Base-by-base conservation (phyloP, 257 asterid species). In the Mentha longifolia region DNA sequence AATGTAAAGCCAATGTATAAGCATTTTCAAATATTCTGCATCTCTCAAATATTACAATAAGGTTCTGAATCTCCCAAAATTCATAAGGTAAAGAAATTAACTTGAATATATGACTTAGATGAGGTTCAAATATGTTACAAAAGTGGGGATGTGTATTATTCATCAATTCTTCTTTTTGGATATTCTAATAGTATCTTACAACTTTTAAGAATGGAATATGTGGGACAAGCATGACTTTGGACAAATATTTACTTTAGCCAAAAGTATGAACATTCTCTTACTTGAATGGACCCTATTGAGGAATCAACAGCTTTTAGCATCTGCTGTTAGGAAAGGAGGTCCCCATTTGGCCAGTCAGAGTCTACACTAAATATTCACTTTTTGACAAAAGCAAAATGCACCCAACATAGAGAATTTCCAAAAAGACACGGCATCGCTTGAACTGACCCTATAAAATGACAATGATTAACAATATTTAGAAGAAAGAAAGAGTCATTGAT, bases 351-450 rank as follows among this genome's bases (percentile, higher is more conserved):
- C 67, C 59, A 57, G 45, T 60, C 70, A 66, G 71, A 71, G 49
- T 50, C 31, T 30, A 72, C 63, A 46, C 50, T 10, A 39, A 8
- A 61, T 65, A 65, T 70, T 62, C 20, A 70, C 56, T 41, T 71
- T 73, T 41, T 3, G 50, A 67, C 45, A 67, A 75, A 79, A 71
- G 78, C 37, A 70, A 70, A 60, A 61, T 49, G 68, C 55, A 65
- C 5, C 63, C 55, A 54, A 57, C 66, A 31, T 9, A 6, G 68
- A 59, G 55, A 75, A 52, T 61, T 30, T 71, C 49, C 55, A 65
- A 43, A 25, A 50, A 59, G 35, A 68, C 71, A 57, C 25, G n/a
- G 11, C 10, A 47, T 67, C 47, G 70, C 70, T 46, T 55, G 62
- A 55, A 61, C 62, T 61, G 30, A 35, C 47, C 46, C 63, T 57